Evolutionary conservation across 2,329 filamentous ascomycete species (phyloP), one percentile per base, ranked within the genome.

Genomic region (Grosmannia penicillata): DNA sequence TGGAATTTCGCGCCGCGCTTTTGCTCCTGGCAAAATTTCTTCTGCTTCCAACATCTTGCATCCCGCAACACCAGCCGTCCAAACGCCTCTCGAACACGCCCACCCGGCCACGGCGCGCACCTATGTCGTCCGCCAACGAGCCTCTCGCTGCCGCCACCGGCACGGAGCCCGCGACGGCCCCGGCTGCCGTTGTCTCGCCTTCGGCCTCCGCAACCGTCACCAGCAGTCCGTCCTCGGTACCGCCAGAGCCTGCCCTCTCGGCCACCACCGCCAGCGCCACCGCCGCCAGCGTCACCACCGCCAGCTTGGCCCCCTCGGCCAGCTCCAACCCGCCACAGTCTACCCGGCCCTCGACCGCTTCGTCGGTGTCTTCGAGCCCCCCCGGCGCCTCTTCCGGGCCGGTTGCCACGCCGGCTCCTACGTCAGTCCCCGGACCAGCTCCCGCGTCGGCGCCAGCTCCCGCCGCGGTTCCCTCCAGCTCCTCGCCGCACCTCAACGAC

Each of bases 181-280:
- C 36, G 9, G 14, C n/a, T 13, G 7, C 29, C 14, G 11, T 8
- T 8, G 7, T 11, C 15, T 8, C 30, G 6, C 19, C 21, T n/a
- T 15, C 27, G 7, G 9, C 13, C 9, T 15, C 27, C 15, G 9
- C 33, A 11, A 8, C 26, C 1, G 14, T 11, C 22, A 17, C 22
- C 14, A 33, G 5, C 15, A n/a, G 15, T 4, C 15, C 32, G 22
- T 15, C 33, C 15, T n/a, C 33, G 21, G 22, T 18, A 39, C 68
- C 62, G 50, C 66, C 60, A 45, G 74, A 69, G 56, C 55, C 68
- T 6, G 62, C 62, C 15, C 48, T 72, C 6, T 67, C 68, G 34
- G 65, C 61, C 39, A 56, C 71, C 33, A 70, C 66, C 2, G 63
- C 66, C 4, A 72, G 70, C 42, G 48, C 51, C 43, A 48, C 40